A percentile compares a stretch with the other conserved stretches of the same genome.
These are phyloP conservation scores for Auriculariales sp. DNA, from an alignment of 768 basidiomycete genomes.

Conservation along the genomic window DNA sequence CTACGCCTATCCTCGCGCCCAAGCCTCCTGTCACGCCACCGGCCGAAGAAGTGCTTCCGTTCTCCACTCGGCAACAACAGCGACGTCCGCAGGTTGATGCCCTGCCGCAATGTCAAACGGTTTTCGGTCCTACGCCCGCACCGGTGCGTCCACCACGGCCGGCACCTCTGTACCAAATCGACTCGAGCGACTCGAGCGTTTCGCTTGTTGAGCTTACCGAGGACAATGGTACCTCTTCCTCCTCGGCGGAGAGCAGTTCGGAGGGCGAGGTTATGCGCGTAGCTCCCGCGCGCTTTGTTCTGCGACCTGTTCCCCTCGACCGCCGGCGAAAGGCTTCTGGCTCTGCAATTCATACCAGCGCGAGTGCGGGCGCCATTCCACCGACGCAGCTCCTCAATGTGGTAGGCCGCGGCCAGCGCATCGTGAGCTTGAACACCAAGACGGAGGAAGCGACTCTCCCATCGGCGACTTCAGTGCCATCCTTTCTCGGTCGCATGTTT, in stretches of 20 bases:
- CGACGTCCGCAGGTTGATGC: conserved; percentile 16
- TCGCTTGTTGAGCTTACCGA: conserved; percentile 53
- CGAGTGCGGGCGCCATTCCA: neutral
- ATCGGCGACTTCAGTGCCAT: neutral
- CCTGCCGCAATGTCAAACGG: neutral
- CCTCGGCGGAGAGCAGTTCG: conserved; percentile 36
- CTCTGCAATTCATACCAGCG: neutral
- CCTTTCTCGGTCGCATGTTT: neutral
- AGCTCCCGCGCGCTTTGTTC: conserved; percentile 32
- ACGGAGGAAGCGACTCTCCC: neutral
- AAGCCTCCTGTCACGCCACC: conserved; percentile 27
- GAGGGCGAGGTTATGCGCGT: too few species aligned
- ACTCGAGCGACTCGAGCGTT: conserved; percentile 30
- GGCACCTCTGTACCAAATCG: neutral
- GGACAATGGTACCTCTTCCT: conserved; percentile 42
- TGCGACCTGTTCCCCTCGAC: conserved; percentile 30
- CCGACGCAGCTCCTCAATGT: conserved; percentile 2
- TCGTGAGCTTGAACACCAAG: neutral
- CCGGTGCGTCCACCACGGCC: neutral
- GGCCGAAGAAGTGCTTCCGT: conserved; percentile 18
- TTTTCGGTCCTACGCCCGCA: conserved; percentile 1
- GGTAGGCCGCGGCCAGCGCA: neutral
- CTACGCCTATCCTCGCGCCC: conserved; percentile 36
- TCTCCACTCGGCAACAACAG: conserved; percentile 17
- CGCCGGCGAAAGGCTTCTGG: conserved; percentile 1